Evolutionary conservation across 2,329 filamentous ascomycete genomes (phyloP), one percentile per base, ranked within the genome.

Genomic region (Alternaria triticina): DNA sequence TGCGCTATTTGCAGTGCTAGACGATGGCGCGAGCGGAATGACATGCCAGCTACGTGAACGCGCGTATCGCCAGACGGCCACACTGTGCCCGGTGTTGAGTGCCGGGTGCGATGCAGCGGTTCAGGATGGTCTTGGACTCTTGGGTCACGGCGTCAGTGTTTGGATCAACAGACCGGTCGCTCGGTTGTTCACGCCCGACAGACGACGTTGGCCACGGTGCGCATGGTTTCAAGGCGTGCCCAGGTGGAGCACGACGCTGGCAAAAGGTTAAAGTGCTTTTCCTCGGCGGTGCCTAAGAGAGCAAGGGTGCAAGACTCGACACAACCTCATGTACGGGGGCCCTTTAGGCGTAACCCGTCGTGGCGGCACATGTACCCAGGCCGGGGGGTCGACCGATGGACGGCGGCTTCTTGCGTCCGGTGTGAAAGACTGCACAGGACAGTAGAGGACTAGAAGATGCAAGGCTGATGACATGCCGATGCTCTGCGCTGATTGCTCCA

Each of bases 151-250:
- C 52, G 57, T 27, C 33, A 45, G 62, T 62, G 61, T 64, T 61
- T 60, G 56, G 61, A 67, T 57, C 58, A 67, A 57, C 58, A 61
- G 58, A 59, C 68, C 64, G 70, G 61, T 63, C 62, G 61, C 64
- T 67, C 57, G 67, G 66, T 67, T 58, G 66, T 59, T 46, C 56
- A 47, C 57, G 61, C 47, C 63, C 61, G 59, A 56, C 17, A 27
- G 49, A 58, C 59, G 54, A 65, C 62, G 64, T 69, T 73, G 67
- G 71, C 69, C 73, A 68, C 50, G 56, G 36, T 67, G 61, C 66
- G 64, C 64, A 67, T 68, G 69, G 76, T 78, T 77, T 78, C 76
- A 76, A 73, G 66, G 70, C 66, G 64, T 59, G 61, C 67, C 9
- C 59, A 62, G 62, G 68, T 64, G 65, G 68, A 64, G 65, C 69